Evolutionary conservation across 2,329 filamentous ascomycete species (phyloP).

Genomic region (Aspergillus novoparasiticus): DNA sequence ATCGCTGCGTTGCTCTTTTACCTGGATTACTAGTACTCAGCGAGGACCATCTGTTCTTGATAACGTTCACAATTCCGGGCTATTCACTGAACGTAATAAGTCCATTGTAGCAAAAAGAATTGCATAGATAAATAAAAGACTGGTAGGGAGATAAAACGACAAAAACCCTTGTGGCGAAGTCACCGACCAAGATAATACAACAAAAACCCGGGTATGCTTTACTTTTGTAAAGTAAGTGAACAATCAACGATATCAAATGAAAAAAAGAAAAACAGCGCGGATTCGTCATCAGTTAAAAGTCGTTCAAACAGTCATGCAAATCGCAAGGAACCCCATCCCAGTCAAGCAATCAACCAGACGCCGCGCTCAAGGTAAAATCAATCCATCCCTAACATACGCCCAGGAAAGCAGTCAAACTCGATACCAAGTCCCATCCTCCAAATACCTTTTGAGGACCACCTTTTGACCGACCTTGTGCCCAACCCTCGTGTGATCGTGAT

Average conservation of each 20-base stretch:
- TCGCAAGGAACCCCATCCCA: neutral
- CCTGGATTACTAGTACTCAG: neutral
- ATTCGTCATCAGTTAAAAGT: neutral
- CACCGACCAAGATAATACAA: neutral
- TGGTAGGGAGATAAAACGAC: neutral
- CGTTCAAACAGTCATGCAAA: conserved; percentile 5
- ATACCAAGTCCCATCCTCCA: conserved; percentile 3
- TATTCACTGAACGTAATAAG: neutral
- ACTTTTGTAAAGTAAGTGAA: neutral
- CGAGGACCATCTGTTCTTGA: neutral
- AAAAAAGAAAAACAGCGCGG: neutral
- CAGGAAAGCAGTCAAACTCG: conserved; percentile 9
- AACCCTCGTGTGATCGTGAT: conserved; percentile 17
- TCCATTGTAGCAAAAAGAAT: neutral
- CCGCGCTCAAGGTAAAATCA: conserved; percentile 12
- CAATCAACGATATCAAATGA: neutral
- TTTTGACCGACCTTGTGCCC: conserved; percentile 7
- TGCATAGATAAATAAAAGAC: neutral
- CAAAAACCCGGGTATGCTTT: neutral
- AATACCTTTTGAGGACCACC: neutral
- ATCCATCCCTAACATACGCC: conserved; percentile 10
- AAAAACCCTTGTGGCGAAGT: neutral
- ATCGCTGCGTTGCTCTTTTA: neutral
- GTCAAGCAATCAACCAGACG: conserved; percentile 10
- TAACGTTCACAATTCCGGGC: neutral